Evolutionary conservation across 2,329 filamentous ascomycete genomes (phyloP).

Genomic region (Alternaria brassicae): DNA sequence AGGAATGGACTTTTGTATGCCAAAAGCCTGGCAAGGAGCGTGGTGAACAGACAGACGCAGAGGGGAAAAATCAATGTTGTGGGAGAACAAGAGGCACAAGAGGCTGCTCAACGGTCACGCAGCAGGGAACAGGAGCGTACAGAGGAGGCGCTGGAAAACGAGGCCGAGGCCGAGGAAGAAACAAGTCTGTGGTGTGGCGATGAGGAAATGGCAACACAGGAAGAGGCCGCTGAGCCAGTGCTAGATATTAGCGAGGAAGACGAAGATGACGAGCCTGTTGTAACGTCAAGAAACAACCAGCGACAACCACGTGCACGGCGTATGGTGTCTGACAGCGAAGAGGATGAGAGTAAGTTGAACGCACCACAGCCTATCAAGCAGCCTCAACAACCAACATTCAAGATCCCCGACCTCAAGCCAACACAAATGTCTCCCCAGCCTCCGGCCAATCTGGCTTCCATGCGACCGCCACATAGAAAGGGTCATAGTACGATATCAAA

Average conservation of each 20-base stretch:
- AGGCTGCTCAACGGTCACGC: constrained; percentile 12
- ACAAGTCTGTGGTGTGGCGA: constrained; percentile 44
- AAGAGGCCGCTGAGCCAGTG: constrained; percentile 2
- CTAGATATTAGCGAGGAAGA: constrained; percentile 24
- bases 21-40: constrained; percentile 39
- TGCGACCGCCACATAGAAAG: constrained; percentile 34
- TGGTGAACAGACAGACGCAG: constrained; percentile 30
- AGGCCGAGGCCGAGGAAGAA: constrained; percentile 31
- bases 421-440: not conserved
- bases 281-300: constrained; percentile 26
- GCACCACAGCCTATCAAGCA: not conserved
- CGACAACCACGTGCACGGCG: constrained; percentile 23
- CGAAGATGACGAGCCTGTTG: constrained; percentile 41
- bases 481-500: constrained; percentile 38
- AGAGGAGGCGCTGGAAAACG: constrained; percentile 16
- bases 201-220: constrained; percentile 23
- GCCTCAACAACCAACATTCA: constrained; percentile 7
- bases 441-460: constrained; percentile 25
- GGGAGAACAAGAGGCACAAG: constrained; percentile 20
- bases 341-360: constrained; percentile 20
- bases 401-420: constrained; percentile 14
- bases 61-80: constrained; percentile 26
- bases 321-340: constrained; percentile 35
- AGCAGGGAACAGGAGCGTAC: constrained; percentile 11
- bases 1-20: constrained; percentile 32